Percentiles rank a stretch among this genome's conserved stretches.
Conservation (phyloP, 495 filamentous ascomycete species). For the Annulohypoxylon maeteangense region DNA sequence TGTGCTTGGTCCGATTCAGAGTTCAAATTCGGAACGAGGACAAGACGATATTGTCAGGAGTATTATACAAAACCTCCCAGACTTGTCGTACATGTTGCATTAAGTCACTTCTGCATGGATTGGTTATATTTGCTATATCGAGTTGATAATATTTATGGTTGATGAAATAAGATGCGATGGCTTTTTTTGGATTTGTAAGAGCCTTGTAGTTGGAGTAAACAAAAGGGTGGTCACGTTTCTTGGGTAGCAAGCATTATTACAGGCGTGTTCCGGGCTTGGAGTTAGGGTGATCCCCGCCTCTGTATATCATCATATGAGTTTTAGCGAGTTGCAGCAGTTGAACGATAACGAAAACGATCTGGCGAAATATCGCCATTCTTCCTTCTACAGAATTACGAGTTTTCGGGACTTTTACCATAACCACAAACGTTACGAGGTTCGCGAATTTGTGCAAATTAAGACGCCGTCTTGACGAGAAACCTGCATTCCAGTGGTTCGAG, state of each 20-base stretch:
- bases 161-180: background rate
- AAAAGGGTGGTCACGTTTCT: conserved; percentile 23
- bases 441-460: background rate
- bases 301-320: conserved; percentile 21
- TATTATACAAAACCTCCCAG: conserved; percentile 57
- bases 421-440: background rate
- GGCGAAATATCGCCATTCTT: conserved; percentile 1
- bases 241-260: conserved; percentile 30
- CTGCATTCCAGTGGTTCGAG: conserved; percentile 30
- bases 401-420: background rate
- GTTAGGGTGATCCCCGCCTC: conserved; percentile 24
- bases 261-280: conserved; percentile 27
- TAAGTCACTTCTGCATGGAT: conserved; percentile 25
- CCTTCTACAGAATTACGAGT: background rate
- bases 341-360: conserved; percentile 23
- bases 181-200: conserved; percentile 12
- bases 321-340: conserved; percentile 9
- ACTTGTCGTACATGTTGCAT: conserved; percentile 66
- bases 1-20: conserved; percentile 32
- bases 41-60: conserved; percentile 50
- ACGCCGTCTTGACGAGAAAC: conserved; percentile 7
- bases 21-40: conserved; percentile 38
- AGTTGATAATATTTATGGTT: conserved; percentile 17
- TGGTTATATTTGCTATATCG: conserved; percentile 14
- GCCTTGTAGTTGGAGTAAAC: conserved; percentile 28